A percentile compares a stretch with the other conserved stretches of the same genome.
phyloP scores from a whole-genome alignment of 495 filamentous ascomycete genomes.

The Corynascus novoguineensis region DNA sequence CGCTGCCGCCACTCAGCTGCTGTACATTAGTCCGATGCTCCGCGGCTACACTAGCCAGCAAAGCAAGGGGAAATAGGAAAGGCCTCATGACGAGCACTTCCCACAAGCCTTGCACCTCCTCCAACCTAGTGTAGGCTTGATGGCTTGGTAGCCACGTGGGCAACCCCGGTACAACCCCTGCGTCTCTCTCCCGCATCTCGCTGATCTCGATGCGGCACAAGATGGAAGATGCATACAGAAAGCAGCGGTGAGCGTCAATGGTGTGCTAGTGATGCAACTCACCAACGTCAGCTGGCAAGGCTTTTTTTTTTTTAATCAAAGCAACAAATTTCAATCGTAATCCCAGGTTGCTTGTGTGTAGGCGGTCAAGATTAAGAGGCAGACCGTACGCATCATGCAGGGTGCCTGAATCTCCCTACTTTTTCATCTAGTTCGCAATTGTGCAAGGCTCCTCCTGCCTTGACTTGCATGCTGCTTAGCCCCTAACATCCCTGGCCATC shows the following conservation, averaged over 20 bases:
- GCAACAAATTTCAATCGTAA: not conserved
- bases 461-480: conserved; percentile 9
- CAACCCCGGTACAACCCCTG: not conserved
- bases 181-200: not conserved
- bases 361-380: no score
- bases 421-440: not conserved
- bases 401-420: not conserved
- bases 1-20: no score
- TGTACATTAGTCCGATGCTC: no score
- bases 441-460: not conserved
- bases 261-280: not conserved
- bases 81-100: no score
- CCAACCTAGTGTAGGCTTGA: not conserved
- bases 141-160: not conserved
- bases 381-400: not conserved
- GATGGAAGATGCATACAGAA: not conserved
- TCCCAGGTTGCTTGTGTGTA: no score
- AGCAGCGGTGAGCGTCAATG: not conserved
- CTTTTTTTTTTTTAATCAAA: not conserved
- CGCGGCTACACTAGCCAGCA: not conserved
- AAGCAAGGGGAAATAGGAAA: not conserved
- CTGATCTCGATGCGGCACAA: not conserved
- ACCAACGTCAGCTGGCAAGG: not conserved
- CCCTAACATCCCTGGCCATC: conserved; percentile 25
- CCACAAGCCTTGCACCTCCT: not conserved